A percentile compares a stretch with the other conserved stretches of the same genome.
Evolutionary conservation across 2,329 filamentous ascomycete genomes (phyloP).

Genomic region (Juglanconis sp.): DNA sequence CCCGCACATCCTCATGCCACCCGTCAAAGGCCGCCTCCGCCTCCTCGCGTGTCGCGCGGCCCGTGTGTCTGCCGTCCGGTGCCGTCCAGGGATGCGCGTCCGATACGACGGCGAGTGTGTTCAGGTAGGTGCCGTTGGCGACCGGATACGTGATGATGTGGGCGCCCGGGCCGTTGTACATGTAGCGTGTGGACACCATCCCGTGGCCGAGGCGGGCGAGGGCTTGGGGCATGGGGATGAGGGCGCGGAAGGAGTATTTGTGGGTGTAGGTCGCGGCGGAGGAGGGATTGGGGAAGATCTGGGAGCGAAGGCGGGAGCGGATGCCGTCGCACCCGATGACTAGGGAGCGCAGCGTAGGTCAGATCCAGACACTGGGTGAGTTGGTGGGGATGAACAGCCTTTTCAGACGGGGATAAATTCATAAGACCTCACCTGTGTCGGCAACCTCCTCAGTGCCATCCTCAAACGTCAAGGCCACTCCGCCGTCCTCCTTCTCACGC

Average conservation of each 20-base stretch:
- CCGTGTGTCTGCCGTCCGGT: constrained; percentile 25
- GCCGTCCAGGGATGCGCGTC: constrained; percentile 36
- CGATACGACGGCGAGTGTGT: constrained; percentile 48
- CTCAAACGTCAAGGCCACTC: constrained; percentile 27
- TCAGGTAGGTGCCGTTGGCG: constrained; percentile 53
- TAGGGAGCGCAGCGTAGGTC: constrained; percentile 1
- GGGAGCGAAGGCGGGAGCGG: constrained; percentile 50
- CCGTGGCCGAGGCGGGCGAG: constrained; percentile 45
- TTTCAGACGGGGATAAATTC: neutral
- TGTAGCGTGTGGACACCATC: constrained; percentile 46
- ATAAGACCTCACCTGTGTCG: constrained; percentile 28
- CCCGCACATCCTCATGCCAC: constrained; percentile 38
- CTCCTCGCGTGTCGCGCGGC: constrained; percentile 36
- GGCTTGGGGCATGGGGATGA: constrained; percentile 58
- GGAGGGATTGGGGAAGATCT: constrained; percentile 39
- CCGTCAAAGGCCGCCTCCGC: constrained; percentile 35
- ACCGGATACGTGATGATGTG: constrained; percentile 63
- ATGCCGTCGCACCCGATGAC: constrained; percentile 65
- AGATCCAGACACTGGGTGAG: neutral
- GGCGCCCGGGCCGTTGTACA: constrained; percentile 54
- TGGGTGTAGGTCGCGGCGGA: constrained; percentile 45
- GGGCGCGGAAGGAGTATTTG: constrained; percentile 60
- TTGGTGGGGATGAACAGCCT: too few relatives aligned
- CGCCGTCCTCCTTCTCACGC: constrained; percentile 23
- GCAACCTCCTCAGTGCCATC: constrained; percentile 29